These are phyloP conservation scores for Beauveria sp. DNA, from an alignment of 2,329 filamentous ascomycete species.

Conservation along the genomic window DNA sequence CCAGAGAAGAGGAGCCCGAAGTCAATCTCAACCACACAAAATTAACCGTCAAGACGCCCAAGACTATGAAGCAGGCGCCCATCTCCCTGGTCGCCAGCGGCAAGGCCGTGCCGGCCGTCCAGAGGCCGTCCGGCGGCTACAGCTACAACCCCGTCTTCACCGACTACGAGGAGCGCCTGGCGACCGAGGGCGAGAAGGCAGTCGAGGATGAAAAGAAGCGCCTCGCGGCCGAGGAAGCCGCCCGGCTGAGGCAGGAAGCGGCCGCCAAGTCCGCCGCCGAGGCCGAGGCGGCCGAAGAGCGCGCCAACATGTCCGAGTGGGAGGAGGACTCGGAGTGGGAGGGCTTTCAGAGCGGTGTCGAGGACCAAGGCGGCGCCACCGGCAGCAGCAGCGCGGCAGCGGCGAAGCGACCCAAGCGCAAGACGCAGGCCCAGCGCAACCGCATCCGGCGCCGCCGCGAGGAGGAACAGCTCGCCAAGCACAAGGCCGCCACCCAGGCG, in stretches of 20 bases:
- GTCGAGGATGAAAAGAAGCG: slow-evolving; percentile 72
- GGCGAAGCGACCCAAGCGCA: slow-evolving; percentile 68
- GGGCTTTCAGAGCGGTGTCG: slow-evolving; percentile 73
- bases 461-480: slow-evolving; percentile 67
- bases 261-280: slow-evolving; percentile 63
- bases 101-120: slow-evolving; percentile 70
- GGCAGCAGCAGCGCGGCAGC: slow-evolving; percentile 3
- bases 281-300: slow-evolving; percentile 64
- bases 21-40: slow-evolving; percentile 56
- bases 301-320: slow-evolving; percentile 58
- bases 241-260: slow-evolving; percentile 59
- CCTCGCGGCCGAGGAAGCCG: slow-evolving; percentile 57
- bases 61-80: slow-evolving; percentile 67
- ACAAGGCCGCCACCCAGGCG: slow-evolving; percentile 67
- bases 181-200: slow-evolving; percentile 68
- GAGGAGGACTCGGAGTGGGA: slow-evolving; percentile 92
- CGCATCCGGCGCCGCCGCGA: slow-evolving; percentile 83
- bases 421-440: slow-evolving; percentile 81
- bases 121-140: slow-evolving; percentile 70
- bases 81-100: slow-evolving; percentile 77
- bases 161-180: slow-evolving; percentile 74
- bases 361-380: slow-evolving; percentile 51
- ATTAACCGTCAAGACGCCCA: slow-evolving; percentile 61
- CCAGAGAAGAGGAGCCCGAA: slow-evolving; percentile 27
- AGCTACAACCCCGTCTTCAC: slow-evolving; percentile 89